phyloP scores from a whole-genome alignment of 805 yeast genomes.

The Yarrowia sp. region DNA sequence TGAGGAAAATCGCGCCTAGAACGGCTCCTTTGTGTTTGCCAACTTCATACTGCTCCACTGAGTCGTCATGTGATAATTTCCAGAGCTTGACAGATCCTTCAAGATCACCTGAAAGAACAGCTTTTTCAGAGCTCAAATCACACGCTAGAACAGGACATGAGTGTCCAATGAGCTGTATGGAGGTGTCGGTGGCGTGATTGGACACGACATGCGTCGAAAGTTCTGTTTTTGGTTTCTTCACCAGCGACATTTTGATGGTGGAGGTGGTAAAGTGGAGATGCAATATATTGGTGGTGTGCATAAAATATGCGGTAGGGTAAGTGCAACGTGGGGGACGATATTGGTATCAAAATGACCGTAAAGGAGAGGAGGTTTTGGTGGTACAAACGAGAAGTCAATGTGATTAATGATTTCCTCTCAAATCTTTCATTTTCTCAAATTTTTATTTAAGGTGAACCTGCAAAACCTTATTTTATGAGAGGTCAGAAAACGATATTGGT shows the following conservation, averaged over 20 bases:
- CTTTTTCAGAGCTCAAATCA: not conserved
- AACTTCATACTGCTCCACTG: conserved; percentile 47
- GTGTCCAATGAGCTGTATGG: conserved; percentile 1
- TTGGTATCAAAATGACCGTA: not conserved
- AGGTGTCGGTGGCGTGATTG: not conserved
- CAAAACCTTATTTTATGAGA: not conserved
- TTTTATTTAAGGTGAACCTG: not conserved
- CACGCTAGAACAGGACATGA: conserved; percentile 8
- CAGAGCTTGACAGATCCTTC: conserved; percentile 22
- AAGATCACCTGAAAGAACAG: conserved; percentile 10
- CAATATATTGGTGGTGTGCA: conserved; percentile 18
- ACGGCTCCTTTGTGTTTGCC: conserved; percentile 64
- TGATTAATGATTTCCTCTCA: no score
- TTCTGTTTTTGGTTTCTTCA: conserved; percentile 19
- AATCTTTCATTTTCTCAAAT: not conserved
- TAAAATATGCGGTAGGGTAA: not conserved
- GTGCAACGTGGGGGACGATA: not conserved
- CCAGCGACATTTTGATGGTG: conserved; percentile 11
- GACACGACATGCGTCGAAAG: conserved; percentile 3
- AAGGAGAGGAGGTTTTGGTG: not conserved
- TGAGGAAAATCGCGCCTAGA: conserved; percentile 57
- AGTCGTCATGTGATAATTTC: conserved; percentile 27
- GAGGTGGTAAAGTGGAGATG: not conserved
- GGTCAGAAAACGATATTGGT: no score
- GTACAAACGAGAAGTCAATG: no score